Base-by-base conservation (phyloP, 1,284 basidiomycete genomes). In the Meira miltonrushii region DNA sequence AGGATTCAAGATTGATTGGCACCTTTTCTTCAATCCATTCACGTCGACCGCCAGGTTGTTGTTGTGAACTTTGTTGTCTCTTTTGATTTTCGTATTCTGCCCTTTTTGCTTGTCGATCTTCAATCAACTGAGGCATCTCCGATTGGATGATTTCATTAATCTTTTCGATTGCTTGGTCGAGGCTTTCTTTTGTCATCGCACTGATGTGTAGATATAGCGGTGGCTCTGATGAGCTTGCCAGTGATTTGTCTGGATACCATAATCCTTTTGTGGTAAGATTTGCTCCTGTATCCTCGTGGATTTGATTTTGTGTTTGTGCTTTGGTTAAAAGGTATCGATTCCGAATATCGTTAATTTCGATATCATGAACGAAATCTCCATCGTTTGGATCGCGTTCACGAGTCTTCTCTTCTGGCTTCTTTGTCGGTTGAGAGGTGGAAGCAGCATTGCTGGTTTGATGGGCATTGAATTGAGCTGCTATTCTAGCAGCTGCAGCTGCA, bases 291-390 rank as follows among this genome's bases (percentile, higher is more conserved):
- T 82, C 68, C 85, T 64, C 64, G 50, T 68, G 68, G 39, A 92
- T 90, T 83, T 94, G 87, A 62, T 88, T 83, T 78, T 97, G 94
- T 1, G 93, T 97, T 33, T 88, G 85, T 1, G 90, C 89, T 79
- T 92, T 95, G 46, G 95, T 98, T 72, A 98, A 82, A 78, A 97
- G 82, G 79, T 98, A 98, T 61, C 94, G 84, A 80, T 98, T 98
- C 71, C 93, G 82, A 59, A 94, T 83, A 80, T 98, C 95, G 79
- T 98, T 97, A 79, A 98, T 95, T 78, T 97, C 93, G 62, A 98
- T 90, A 78, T 96, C 92, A 70, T 90, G 85, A 13, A 86, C 87
- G 72, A 88, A 96, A 54, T 89, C 90, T 44, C 84, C 89, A 65
- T 92, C 90, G 61, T 89, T 85, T 5, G 85, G 68, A 79, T 79